These are phyloP conservation scores for Pseudocercospora macadamiae DNA, from an alignment of 2,329 filamentous ascomycete species.

Conservation along the genomic window DNA sequence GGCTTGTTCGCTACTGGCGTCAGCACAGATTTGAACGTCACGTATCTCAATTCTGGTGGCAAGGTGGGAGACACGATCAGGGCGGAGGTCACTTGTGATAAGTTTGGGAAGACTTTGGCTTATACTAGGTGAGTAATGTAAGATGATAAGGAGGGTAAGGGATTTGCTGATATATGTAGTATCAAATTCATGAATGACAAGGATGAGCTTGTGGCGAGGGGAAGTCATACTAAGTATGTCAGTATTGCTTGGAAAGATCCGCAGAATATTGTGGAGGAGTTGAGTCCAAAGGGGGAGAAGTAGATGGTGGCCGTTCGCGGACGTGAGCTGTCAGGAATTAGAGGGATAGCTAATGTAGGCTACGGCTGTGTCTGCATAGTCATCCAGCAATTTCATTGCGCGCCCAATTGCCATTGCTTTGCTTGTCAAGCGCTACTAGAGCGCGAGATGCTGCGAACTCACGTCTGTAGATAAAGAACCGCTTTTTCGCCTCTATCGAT, in stretches of 20 bases:
- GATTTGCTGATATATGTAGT: conserved; percentile 50
- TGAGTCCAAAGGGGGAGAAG: conserved; percentile 44
- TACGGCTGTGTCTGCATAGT: too few species aligned
- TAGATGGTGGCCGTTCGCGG: too few species aligned
- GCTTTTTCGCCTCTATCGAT: too few species aligned
- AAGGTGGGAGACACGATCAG: conserved; percentile 58
- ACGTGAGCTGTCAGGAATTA: too few species aligned
- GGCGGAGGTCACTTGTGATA: conserved; percentile 66
- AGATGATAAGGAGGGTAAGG: not conserved
- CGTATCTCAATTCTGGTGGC: conserved; percentile 66
- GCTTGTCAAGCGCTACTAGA: too few species aligned
- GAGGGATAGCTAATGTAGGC: too few species aligned
- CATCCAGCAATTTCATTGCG: too few species aligned
- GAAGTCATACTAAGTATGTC: conserved; percentile 67
- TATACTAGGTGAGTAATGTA: not conserved
- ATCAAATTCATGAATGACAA: conserved; percentile 64
- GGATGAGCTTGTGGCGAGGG: conserved; percentile 63
- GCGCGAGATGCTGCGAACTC: too few species aligned
- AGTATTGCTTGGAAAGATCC: conserved; percentile 63
- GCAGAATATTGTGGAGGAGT: conserved; percentile 62
- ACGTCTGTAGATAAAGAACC: too few species aligned
- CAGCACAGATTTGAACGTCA: conserved; percentile 68
- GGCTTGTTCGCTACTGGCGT: conserved; percentile 69
- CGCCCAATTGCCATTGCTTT: too few species aligned
- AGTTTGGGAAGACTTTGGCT: conserved; percentile 42